phyloP scores from a whole-genome alignment of 306 rosid species.

The Quercus agrifolia region DNA sequence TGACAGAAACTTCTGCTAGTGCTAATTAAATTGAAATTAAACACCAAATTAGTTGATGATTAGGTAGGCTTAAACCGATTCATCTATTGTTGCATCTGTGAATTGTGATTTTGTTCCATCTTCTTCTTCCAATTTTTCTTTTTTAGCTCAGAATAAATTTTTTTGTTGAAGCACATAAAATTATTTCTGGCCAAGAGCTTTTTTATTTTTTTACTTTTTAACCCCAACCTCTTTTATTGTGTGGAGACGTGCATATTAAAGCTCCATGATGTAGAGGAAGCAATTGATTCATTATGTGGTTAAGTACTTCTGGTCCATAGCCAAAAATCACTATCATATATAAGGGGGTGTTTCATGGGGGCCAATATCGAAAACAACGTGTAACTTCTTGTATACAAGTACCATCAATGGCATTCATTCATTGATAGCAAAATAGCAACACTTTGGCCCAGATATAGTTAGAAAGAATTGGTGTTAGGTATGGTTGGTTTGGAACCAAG shows the following conservation, averaged over 20 bases:
- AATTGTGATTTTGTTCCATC: too few species aligned
- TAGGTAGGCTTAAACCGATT: too few species aligned
- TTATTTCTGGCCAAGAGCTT: too few species aligned
- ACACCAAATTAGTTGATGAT: too few species aligned
- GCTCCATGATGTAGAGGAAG: not conserved
- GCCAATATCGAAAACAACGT: conserved; percentile 22
- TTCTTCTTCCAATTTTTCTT: too few species aligned
- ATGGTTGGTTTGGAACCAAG: not conserved
- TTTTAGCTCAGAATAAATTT: too few species aligned
- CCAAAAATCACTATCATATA: not conserved
- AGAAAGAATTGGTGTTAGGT: conserved; percentile 22
- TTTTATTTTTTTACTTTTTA: too few species aligned
- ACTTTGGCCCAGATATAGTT: conserved; percentile 13
- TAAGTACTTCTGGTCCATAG: not conserved
- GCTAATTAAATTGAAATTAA: too few species aligned
- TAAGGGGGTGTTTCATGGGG: conserved; percentile 1
- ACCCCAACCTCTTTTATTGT: too few species aligned
- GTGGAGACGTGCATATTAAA: not conserved
- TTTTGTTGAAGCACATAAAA: too few species aligned
- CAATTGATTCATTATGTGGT: not conserved
- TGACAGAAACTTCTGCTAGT: too few species aligned
- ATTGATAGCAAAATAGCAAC: not conserved
- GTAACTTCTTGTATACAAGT: conserved; percentile 1
- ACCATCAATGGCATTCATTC: conserved; percentile 18
- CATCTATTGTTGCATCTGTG: too few species aligned